Evolutionary conservation across 495 filamentous ascomycete genomes (phyloP).

Genomic region (Tuber borchii): DNA sequence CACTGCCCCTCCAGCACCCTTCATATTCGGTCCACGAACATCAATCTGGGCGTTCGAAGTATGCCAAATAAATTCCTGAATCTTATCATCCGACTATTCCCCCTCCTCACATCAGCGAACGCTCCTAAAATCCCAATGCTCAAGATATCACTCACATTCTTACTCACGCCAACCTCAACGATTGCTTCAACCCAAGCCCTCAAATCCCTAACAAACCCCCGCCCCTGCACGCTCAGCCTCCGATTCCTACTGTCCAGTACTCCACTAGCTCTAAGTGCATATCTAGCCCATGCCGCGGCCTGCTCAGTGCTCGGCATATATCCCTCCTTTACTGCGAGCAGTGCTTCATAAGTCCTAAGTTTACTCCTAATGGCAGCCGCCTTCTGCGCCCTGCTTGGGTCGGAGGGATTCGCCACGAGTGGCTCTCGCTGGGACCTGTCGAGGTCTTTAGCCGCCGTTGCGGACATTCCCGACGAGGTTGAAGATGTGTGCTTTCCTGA

Average conservation of each 20-base stretch:
- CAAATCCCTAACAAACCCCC: constrained; percentile 40
- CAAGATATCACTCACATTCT: constrained; percentile 28
- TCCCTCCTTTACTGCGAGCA: constrained; percentile 33
- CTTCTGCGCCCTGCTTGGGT: constrained; percentile 24
- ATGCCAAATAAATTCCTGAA: constrained; percentile 41
- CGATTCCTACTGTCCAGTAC: constrained; percentile 37
- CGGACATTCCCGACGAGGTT: neutral
- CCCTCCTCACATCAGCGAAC: constrained; percentile 5
- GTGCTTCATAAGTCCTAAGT: constrained; percentile 32
- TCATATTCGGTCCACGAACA: constrained; percentile 19
- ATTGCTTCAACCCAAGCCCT: constrained; percentile 40
- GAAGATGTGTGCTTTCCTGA: neutral
- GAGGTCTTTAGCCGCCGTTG: constrained; percentile 12
- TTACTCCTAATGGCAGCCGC: constrained; percentile 31
- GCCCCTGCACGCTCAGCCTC: constrained; percentile 27
- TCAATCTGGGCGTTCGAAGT: constrained; percentile 36
- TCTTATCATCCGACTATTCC: constrained; percentile 36
- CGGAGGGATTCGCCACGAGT: constrained; percentile 13
- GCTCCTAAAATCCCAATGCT: neutral
- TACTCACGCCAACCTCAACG: constrained; percentile 28
- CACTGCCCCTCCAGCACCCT: constrained; percentile 13
- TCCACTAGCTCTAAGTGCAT: constrained; percentile 23
- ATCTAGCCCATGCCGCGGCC: constrained; percentile 32
- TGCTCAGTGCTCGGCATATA: constrained; percentile 39
- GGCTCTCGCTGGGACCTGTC: constrained; percentile 24